A percentile compares a stretch with the other conserved stretches of the same genome.
Conservation (phyloP, 495 filamentous ascomycete genomes). For the Lindgomyces ingoldianus region DNA sequence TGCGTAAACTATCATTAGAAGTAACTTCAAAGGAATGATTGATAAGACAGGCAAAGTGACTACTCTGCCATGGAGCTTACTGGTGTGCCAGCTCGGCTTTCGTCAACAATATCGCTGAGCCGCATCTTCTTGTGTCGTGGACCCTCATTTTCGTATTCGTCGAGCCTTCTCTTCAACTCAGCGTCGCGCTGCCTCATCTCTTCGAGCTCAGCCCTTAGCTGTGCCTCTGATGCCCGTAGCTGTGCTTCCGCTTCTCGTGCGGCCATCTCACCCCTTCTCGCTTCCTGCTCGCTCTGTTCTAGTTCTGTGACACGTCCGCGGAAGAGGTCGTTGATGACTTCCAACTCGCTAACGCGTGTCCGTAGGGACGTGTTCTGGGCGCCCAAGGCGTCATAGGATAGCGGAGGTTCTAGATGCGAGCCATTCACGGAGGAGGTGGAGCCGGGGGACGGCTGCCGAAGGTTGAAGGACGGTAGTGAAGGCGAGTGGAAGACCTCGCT, state of each 20-base stretch:
- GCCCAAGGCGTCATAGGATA: slow-evolving; percentile 76
- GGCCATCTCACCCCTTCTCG: slow-evolving; percentile 48
- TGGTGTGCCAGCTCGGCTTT: slow-evolving; percentile 31
- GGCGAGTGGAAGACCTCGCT: slow-evolving; percentile 62
- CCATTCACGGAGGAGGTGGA: slow-evolving; percentile 71
- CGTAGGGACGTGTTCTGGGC: slow-evolving; percentile 78
- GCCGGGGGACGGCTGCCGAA: slow-evolving; percentile 68
- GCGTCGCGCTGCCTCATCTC: slow-evolving; percentile 76
- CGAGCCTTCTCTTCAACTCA: slow-evolving; percentile 76
- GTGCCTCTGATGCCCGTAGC: slow-evolving; percentile 61
- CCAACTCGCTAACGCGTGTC: slow-evolving; percentile 88
- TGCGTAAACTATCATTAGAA: slow-evolving; percentile 7
- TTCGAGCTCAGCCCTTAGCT: slow-evolving; percentile 68
- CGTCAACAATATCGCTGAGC: slow-evolving; percentile 35
- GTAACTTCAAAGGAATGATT: background rate
- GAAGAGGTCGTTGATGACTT: slow-evolving; percentile 94
- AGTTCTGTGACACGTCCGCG: slow-evolving; percentile 83
- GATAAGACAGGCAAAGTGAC: background rate
- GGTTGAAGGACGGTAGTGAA: slow-evolving; percentile 53
- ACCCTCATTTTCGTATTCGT: slow-evolving; percentile 73
- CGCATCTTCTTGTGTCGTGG: slow-evolving; percentile 45
- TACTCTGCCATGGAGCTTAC: slow-evolving; percentile 23
- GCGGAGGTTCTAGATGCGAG: slow-evolving; percentile 71
- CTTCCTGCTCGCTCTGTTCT: slow-evolving; percentile 72
- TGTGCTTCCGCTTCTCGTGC: slow-evolving; percentile 56